Base-by-base conservation (phyloP, 2,329 filamentous ascomycete species). In the Pseudogymnoascus sp. region DNA sequence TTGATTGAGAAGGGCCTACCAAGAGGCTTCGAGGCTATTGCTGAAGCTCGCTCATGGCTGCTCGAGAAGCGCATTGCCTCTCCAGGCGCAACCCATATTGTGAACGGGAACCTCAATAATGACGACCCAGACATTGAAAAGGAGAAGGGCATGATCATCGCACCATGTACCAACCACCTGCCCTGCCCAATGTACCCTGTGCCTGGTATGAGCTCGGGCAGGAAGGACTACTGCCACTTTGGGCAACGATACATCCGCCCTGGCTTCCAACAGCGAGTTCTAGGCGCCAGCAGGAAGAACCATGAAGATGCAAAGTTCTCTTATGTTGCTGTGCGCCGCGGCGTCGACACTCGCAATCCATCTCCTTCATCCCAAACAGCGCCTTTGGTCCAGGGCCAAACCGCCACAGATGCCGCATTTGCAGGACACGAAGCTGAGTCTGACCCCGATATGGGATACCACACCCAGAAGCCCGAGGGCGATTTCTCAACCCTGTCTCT, bases 151-250 rank as follows among this genome's bases (percentile, higher is more conserved):
- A 84, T 86, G 76, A 85, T 89, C 60, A 74, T 89, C 61, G 86
- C 86, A 3, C 86, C 86, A 70, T 99, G 94, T 77, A 97, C 94
- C 0, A 97, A 92, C 73, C 94, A 99, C 73, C 79, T 80, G 7
- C 80, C 82, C 62, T 99, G 94, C 67, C 94, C 94, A 0, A 95
- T 99, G 89, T 97, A 96, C 71, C 78, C 81, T 18, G 79, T 80
- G 0, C 81, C 87, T 0, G 91, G 92, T 0, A 79, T 87, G 60
- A 85, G 84, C 60, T 77, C 77, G 28, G 90, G 92, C 5, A 85
- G 93, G 61, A 92, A 92, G 68, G 92, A 97, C 70, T 94, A 88
- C 71, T 99, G 94, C 74, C 89, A 88, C 73, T 97, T 99, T 74
- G 83, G 81, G 64, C 94, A 99, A 75, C 86, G 94, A 54, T 97